Percentiles rank a stretch among this genome's conserved stretches.
These are phyloP conservation scores for Phylloporus sp. DNA, from an alignment of 768 basidiomycete genomes.

Conservation along the genomic window DNA sequence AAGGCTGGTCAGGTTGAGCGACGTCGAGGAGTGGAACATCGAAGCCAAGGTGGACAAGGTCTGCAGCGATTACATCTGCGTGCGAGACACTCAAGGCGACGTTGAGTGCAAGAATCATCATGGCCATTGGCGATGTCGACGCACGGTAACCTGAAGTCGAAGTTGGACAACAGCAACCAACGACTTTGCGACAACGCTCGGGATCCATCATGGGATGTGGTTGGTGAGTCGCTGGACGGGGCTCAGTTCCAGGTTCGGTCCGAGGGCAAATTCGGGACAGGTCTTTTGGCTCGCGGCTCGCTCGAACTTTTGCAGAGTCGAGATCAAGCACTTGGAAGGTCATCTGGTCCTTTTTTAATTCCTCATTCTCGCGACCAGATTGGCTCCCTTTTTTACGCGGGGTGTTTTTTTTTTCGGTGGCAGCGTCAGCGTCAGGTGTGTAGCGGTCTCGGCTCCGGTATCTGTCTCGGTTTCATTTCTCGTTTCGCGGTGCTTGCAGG, in stretches of 20 bases:
- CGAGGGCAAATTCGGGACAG: not conserved
- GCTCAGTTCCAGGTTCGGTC: not conserved
- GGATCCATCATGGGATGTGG: not conserved
- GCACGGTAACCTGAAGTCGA: not conserved
- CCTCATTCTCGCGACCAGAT: not conserved
- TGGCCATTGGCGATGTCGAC: not conserved
- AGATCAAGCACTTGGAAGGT: not conserved
- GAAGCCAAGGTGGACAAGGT: not conserved
- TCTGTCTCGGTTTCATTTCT: not conserved
- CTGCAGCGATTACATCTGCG: too few relatives aligned
- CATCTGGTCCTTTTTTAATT: slow-evolving; percentile 1
- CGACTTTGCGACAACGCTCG: not conserved
- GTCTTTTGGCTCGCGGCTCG: not conserved
- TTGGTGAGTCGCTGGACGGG: not conserved
- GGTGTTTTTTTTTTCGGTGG: not conserved
- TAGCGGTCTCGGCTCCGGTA: not conserved
- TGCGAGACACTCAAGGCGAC: too few relatives aligned
- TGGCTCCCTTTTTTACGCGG: not conserved
- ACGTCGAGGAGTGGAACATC: not conserved
- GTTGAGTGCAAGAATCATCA: not conserved
- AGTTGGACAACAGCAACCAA: too few relatives aligned
- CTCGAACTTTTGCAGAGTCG: not conserved
- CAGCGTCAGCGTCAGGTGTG: not conserved
- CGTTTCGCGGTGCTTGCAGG: slow-evolving; percentile 2
- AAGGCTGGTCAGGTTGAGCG: not conserved